Percentiles rank a stretch among this genome's conserved stretches.
These are phyloP conservation scores for Penicillium fimorum DNA, from an alignment of 495 filamentous ascomycete genomes.

Conservation along the genomic window DNA sequence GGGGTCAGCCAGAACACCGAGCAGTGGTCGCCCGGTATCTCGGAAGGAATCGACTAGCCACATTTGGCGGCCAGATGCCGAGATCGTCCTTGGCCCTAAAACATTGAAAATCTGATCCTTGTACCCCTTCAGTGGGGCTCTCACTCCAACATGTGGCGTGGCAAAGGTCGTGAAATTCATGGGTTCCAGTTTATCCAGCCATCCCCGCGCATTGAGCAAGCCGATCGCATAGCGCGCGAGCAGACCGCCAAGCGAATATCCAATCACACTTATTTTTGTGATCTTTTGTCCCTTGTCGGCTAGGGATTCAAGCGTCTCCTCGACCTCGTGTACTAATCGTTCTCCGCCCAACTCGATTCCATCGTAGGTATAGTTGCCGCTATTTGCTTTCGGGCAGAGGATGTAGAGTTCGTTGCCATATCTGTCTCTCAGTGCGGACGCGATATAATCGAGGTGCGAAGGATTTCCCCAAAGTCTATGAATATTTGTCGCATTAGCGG, in stretches of 20 bases:
- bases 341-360: slow-evolving; percentile 90
- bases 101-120: slow-evolving; percentile 73
- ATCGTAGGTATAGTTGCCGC: slow-evolving; percentile 86
- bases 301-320: slow-evolving; percentile 71
- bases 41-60: slow-evolving; percentile 86
- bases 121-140: slow-evolving; percentile 68
- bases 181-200: slow-evolving; percentile 74
- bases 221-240: slow-evolving; percentile 87
- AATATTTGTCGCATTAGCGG: slow-evolving; percentile 11
- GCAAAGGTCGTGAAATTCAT: slow-evolving; percentile 95
- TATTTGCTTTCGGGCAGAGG: slow-evolving; percentile 74
- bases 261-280: slow-evolving; percentile 78
- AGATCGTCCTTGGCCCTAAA: slow-evolving; percentile 72
- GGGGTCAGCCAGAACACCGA: slow-evolving; percentile 78
- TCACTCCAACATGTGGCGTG: slow-evolving; percentile 82
- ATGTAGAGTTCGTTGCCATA: slow-evolving; percentile 67
- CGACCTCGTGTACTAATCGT: slow-evolving; percentile 83
- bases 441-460: slow-evolving; percentile 71
- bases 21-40: slow-evolving; percentile 72
- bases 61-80: slow-evolving; percentile 78
- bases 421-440: slow-evolving; percentile 61
- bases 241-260: slow-evolving; percentile 87
- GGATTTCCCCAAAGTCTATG: slow-evolving; percentile 89
- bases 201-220: slow-evolving; percentile 73
- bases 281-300: slow-evolving; percentile 64